phyloP scores from a whole-genome alignment of 75 land plant genomes.

The Pinus taeda region DNA sequence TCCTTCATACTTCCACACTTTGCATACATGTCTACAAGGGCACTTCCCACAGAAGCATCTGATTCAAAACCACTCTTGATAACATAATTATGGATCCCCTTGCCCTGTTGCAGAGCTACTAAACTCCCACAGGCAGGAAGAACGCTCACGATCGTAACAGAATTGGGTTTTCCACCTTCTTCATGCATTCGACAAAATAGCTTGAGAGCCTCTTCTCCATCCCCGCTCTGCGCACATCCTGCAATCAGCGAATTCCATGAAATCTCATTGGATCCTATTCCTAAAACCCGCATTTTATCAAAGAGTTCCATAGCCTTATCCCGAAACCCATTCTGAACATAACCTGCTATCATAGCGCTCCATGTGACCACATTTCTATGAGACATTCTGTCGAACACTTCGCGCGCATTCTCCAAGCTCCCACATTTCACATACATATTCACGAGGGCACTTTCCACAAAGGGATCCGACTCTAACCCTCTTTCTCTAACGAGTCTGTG shows the following conservation, averaged over 20 bases:
- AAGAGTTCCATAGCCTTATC: conserved; percentile 26
- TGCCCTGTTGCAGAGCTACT: conserved; percentile 8
- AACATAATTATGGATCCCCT: conserved; percentile 24
- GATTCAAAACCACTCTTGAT: conserved; percentile 11
- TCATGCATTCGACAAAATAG: conserved; percentile 18
- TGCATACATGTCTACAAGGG: conserved; percentile 30
- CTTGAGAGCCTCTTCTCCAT: conserved; percentile 17
- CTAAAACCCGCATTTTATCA: conserved; percentile 28
- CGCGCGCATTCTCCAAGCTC: conserved; percentile 21
- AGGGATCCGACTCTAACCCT: conserved; percentile 23
- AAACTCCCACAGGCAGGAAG: conserved; percentile 20
- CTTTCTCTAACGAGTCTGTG: conserved; percentile 27
- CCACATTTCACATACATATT: conserved; percentile 54
- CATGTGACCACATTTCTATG: conserved; percentile 41
- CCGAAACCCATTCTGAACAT: conserved; percentile 11
- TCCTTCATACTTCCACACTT: conserved; percentile 19
- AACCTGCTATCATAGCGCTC: conserved; percentile 55
- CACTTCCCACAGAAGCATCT: conserved; percentile 12
- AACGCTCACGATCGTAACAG: conserved; percentile 19
- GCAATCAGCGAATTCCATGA: conserved; percentile 37
- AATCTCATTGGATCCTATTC: conserved; percentile 7
- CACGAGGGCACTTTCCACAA: conserved; percentile 50
- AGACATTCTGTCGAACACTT: conserved; percentile 44
- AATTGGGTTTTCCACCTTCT: conserved; percentile 17
- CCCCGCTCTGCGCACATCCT: conserved; percentile 19